phyloP scores from a whole-genome alignment of 352 stramenopile genomes.

The Phytophthora hibernalis region DNA sequence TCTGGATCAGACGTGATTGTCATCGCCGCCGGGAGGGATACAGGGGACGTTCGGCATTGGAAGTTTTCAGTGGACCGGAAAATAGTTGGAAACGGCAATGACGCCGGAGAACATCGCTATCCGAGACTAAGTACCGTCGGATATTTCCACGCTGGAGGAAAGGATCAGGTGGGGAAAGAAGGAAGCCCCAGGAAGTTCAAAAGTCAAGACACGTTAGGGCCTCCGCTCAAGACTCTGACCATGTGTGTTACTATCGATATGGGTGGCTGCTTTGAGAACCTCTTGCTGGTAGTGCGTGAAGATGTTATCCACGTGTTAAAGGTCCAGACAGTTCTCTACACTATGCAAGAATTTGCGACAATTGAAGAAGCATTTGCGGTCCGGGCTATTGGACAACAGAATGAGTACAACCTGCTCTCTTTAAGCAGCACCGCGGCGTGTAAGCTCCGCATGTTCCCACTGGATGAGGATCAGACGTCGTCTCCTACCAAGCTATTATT shows the following conservation, averaged over 20 bases:
- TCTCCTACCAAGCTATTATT: constrained; percentile 17
- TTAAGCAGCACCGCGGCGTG: constrained; percentile 29
- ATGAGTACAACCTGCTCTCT: constrained; percentile 24
- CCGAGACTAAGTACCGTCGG: constrained; percentile 43
- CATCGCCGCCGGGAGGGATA: constrained; percentile 39
- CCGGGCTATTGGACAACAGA: constrained; percentile 18
- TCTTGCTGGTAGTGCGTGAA: constrained; percentile 57
- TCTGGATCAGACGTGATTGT: constrained; percentile 34
- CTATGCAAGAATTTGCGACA: constrained; percentile 30
- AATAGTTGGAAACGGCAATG: constrained; percentile 8
- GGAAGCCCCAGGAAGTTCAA: constrained; percentile 13
- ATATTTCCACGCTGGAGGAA: constrained; percentile 27
- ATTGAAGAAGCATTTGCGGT: constrained; percentile 34
- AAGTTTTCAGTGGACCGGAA: constrained; percentile 32
- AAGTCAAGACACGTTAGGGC: constrained; percentile 26
- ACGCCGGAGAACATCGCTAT: constrained; percentile 16
- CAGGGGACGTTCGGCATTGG: constrained; percentile 52
- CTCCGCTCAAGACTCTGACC: constrained; percentile 25
- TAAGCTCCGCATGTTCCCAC: constrained; percentile 31
- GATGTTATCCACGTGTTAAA: constrained; percentile 78
- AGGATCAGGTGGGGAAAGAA: constrained; percentile 23
- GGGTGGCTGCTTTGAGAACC: constrained; percentile 51
- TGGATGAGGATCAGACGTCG: constrained; percentile 7
- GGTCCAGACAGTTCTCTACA: constrained; percentile 55
- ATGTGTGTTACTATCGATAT: constrained; percentile 67